Base-by-base conservation (phyloP, 495 filamentous ascomycete species). In the Cudoniella acicularis region DNA sequence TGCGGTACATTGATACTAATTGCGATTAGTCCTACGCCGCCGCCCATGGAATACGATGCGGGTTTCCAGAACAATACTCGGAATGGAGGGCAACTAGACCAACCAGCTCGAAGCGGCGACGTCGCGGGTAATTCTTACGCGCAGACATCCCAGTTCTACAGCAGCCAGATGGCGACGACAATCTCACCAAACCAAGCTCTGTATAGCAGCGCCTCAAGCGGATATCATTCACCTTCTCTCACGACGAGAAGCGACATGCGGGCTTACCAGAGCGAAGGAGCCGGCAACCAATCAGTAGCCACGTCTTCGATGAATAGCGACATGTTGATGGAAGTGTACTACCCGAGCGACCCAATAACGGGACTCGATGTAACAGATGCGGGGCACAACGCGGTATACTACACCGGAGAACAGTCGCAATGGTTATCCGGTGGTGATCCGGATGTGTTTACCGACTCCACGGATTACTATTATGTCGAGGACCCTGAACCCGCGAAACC, bases 341-440 rank as follows among this genome's bases (percentile, higher is more conserved):
- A 50, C 48, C 20, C 20, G n/a, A 50, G 8, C 10, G 48, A 50
- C 25, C 48, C 23, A 9, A 50, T 50, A n/a, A 6, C 10, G n/a
- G n/a, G n/a, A 23, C 25, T n/a, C 22, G 25, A n/a, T 26, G 20
- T 20, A 2, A 26, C 48, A 3, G 48, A 50, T 24, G 3, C 21
- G 11, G 9, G 18, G 10, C 48, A 49, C 6, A 21, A 25, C 30
- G 27, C 23, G 1, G 36, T 45, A 1, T 61, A 65, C 52, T 58
- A 57, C 51, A 27, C 56, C 21, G 13, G n/a, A 2, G 27, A 47
- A n/a, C 8, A 50, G 6, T 21, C 26, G 26, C 40, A 57, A 49
- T 61, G 62, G 57, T 45, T 51, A 2, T 36, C 62, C 10, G 22
- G 27, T 48, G 54, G 52, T 1, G 62, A 64, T 26, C 54, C 62